These are phyloP conservation scores for Aaosphaeria arxii DNA, from an alignment of 2,329 filamentous ascomycete species.

Conservation along the genomic window DNA sequence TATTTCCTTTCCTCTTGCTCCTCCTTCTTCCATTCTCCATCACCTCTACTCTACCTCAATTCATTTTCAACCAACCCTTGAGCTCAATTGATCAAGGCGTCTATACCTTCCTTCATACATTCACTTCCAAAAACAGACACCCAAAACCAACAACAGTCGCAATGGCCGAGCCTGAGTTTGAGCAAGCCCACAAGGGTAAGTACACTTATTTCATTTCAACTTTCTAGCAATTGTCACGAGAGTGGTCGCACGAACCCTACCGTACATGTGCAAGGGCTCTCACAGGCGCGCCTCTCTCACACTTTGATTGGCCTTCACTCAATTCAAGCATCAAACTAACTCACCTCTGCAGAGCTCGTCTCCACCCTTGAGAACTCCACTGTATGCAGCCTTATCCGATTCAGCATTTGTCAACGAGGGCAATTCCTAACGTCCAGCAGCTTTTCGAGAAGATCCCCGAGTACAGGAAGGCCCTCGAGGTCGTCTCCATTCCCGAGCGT, in stretches of 20 bases:
- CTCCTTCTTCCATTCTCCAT: constrained; percentile 5
- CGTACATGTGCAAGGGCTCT: neutral
- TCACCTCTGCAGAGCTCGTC: constrained; percentile 67
- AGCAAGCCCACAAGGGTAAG: constrained; percentile 95
- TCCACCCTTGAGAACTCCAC: constrained; percentile 91
- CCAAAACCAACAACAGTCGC: constrained; percentile 9
- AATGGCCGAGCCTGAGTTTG: constrained; percentile 97
- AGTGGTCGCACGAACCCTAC: neutral
- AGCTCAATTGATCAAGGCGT: no score
- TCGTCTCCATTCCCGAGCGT: constrained; percentile 89
- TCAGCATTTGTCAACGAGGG: no score
- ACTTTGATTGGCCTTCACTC: neutral
- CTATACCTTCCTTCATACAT: no score
- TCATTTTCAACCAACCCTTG: no score
- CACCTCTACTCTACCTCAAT: neutral
- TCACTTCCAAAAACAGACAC: neutral
- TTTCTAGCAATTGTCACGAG: neutral
- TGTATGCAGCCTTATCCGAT: constrained; percentile 23
- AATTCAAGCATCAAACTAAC: neutral
- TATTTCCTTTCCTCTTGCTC: constrained; percentile 16
- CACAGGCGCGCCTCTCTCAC: no score
- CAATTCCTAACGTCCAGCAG: neutral
- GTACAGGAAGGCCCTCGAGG: constrained; percentile 84
- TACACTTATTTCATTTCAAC: constrained; percentile 2
- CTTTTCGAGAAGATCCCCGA: constrained; percentile 92